Evolutionary conservation across 1,284 basidiomycete genomes (phyloP).

Genomic region (Rhodotorula glutinis): DNA sequence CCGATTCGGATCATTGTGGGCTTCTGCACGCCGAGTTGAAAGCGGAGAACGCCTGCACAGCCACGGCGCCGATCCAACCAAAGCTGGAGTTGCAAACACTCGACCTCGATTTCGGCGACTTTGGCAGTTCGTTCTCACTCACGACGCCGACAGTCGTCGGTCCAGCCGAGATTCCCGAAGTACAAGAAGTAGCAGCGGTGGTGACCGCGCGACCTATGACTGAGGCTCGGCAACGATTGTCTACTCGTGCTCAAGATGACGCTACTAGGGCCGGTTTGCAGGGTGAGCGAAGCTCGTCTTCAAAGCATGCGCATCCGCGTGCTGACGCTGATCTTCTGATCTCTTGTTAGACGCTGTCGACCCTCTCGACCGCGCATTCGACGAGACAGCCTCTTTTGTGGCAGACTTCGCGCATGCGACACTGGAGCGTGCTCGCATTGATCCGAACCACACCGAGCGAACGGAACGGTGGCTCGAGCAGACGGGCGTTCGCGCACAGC

Average conservation of each 20-base stretch:
- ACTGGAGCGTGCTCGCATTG: constrained; percentile 9
- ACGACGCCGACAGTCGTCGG: not conserved
- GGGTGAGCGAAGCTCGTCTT: not conserved
- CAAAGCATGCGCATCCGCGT: too few relatives aligned
- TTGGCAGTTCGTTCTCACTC: constrained; percentile 5
- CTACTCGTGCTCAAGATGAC: too few relatives aligned
- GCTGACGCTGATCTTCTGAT: too few relatives aligned
- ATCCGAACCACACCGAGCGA: constrained; percentile 20
- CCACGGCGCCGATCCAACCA: not conserved
- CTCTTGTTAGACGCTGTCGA: not conserved
- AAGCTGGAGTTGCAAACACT: constrained; percentile 1
- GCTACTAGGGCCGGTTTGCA: too few relatives aligned
- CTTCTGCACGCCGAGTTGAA: too few relatives aligned
- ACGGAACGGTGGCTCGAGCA: constrained; percentile 21
- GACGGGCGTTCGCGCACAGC: constrained; percentile 5
- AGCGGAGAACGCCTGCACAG: not conserved
- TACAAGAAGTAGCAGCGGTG: too few relatives aligned
- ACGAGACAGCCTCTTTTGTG: constrained; percentile 23
- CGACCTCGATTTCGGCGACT: constrained; percentile 12
- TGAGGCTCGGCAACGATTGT: too few relatives aligned
- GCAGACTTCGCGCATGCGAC: constrained; percentile 12
- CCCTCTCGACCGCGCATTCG: constrained; percentile 23
- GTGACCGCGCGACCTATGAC: too few relatives aligned
- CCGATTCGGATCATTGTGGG: too few relatives aligned
- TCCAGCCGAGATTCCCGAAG: not conserved